Evolutionary conservation across 2,329 filamentous ascomycete species (phyloP).

Genomic region (Alternaria ventricosa): DNA sequence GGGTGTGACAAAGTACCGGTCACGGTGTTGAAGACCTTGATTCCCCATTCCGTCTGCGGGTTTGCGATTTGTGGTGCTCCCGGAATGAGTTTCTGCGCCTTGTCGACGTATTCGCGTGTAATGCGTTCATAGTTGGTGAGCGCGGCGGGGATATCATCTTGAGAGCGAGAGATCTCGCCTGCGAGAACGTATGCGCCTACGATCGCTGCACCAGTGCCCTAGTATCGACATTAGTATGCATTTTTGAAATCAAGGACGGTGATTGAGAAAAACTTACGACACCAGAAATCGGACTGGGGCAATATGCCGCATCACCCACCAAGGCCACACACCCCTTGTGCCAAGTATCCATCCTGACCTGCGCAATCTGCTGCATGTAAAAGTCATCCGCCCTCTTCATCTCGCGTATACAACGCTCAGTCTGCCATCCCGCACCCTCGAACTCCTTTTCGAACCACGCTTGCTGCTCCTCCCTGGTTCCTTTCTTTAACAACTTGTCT

Average conservation of each 20-base stretch:
- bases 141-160: conserved; percentile 26
- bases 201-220: conserved; percentile 44
- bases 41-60: conserved; percentile 34
- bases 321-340: conserved; percentile 44
- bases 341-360: conserved; percentile 48
- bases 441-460: conserved; percentile 37
- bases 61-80: conserved; percentile 33
- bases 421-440: conserved; percentile 48
- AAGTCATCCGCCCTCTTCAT: conserved; percentile 53
- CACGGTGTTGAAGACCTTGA: conserved; percentile 24
- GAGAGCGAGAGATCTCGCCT: conserved; percentile 39
- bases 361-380: conserved; percentile 53
- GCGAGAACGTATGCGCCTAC: conserved; percentile 51
- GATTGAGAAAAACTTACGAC: conserved; percentile 17
- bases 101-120: conserved; percentile 28
- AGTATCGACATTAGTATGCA: conserved; percentile 2
- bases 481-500: conserved; percentile 16
- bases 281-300: conserved; percentile 43
- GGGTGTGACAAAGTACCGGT: conserved; percentile 24
- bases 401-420: conserved; percentile 44
- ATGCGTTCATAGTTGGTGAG: conserved; percentile 30
- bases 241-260: too few relatives aligned
- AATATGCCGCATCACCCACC: conserved; percentile 50
- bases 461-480: conserved; percentile 29
- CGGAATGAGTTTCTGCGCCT: conserved; percentile 31